Base-by-base conservation (phyloP, 257 asterid genomes). In the Gentiana dahurica region DNA sequence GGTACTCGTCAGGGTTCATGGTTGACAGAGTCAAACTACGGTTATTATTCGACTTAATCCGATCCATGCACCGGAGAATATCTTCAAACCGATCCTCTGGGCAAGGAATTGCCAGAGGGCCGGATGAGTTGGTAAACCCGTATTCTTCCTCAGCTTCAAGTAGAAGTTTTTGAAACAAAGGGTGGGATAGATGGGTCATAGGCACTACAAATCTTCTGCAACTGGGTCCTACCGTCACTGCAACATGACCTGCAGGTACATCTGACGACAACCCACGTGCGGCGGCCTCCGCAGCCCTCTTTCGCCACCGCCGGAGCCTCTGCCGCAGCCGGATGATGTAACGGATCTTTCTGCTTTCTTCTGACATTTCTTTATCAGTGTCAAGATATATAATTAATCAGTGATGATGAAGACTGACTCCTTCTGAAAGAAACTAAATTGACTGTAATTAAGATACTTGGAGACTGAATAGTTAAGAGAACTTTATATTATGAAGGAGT, bases 211-310 rank as follows among this genome's bases (percentile, higher is more conserved):
- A 81, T 53, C 85, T 54, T 41, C 62, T 71, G 54, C 64, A 56
- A 15, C 54, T 58, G 1, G 63, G 36, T 0, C 89, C 89, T 1
- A 81, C 83, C 1, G 62, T 44, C 4, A 81, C 61, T 2, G 83
- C 89, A 53, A 81, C 66, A 43, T 81, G 85, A 2, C 89, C 89
- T 0, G 82, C 57, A 0, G 89, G 83, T 12, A 81, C 78, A 53
- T 81, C 81, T 0, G 56, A 48, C 0, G 83, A 75, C 8, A 74
- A 53, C 4, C 73, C 79, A 1, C 65, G 65, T 11, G 62, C 53
- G 65, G 76, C 5, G 1, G 73, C 53, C 54, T 60, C 50, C 1
- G 78, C 60, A 0, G 83, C 77, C 71, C 74, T 78, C 74, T 67
- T 66, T 52, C 89, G 61, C 84, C 85, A 81, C 39, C 74, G 72